Percentiles rank a stretch among this genome's conserved stretches.
Conservation (phyloP, 306 rosid species). For the Crataegus laevigata region DNA sequence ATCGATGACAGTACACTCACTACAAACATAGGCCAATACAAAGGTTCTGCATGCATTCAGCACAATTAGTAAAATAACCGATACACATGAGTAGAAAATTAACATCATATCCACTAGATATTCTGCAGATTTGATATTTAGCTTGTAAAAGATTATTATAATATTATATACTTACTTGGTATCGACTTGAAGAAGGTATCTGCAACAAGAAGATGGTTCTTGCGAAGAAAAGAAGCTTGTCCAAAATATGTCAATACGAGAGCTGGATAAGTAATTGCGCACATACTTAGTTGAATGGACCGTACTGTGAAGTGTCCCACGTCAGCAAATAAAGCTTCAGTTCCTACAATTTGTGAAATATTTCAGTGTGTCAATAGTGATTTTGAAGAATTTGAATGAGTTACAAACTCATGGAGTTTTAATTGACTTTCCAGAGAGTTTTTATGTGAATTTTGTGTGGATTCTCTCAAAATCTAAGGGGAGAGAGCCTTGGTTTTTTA, state of each 20-base stretch:
- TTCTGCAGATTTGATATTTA: not conserved
- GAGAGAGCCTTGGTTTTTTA: not conserved
- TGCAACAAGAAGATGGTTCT: conserved; percentile 25
- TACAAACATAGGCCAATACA: conserved; percentile 72
- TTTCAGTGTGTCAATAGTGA: not conserved
- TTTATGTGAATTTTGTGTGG: too few species aligned
- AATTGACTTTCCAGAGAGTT: not conserved
- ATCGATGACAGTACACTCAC: conserved; percentile 55
- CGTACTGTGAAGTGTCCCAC: conserved; percentile 75
- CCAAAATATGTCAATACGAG: conserved; percentile 58
- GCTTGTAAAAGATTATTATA: not conserved
- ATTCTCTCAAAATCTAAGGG: not conserved
- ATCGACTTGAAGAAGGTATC: conserved; percentile 57
- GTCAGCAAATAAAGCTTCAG: conserved; percentile 84
- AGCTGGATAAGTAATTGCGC: conserved; percentile 61
- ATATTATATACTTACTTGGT: conserved; percentile 33
- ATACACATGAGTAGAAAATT: too few species aligned
- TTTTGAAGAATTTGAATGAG: not conserved
- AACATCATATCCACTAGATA: too few species aligned
- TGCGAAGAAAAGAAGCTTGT: conserved; percentile 74
- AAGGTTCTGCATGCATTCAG: conserved; percentile 23
- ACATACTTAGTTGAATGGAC: conserved; percentile 76
- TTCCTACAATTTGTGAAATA: conserved; percentile 29
- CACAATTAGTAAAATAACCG: not conserved
- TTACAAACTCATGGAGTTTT: not conserved